These are phyloP conservation scores for Cutaneotrichosporon arboriforme DNA, from an alignment of 1,284 basidiomycete genomes.

Conservation along the genomic window DNA sequence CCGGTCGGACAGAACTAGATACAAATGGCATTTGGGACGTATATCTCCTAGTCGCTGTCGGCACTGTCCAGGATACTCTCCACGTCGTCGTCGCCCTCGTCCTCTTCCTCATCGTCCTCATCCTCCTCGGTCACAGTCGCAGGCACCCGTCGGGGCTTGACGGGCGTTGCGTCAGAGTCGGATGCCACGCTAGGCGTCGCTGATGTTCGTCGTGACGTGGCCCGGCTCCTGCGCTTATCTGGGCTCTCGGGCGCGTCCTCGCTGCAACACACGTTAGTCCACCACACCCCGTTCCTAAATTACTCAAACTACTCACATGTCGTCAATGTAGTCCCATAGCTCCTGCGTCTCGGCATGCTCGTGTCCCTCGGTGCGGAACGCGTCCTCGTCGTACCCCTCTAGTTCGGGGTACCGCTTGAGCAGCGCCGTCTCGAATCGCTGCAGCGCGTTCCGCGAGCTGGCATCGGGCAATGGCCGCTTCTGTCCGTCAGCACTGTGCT, in stretches of 20 bases:
- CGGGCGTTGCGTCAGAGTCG: constrained; percentile 16
- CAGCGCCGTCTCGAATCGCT: constrained; percentile 60
- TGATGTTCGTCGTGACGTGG: constrained; percentile 5
- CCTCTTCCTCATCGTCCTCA: constrained; percentile 18
- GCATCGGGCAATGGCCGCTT: constrained; percentile 68
- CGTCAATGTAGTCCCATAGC: constrained; percentile 43
- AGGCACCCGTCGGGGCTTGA: constrained; percentile 1
- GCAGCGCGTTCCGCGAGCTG: constrained; percentile 63
- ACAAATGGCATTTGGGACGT: neutral
- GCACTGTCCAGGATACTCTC: constrained; percentile 21
- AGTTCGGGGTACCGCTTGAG: constrained; percentile 59
- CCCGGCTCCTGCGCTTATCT: constrained; percentile 8
- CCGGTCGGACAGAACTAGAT: too few relatives aligned
- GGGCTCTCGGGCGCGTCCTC: constrained; percentile 10
- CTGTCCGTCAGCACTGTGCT: constrained; percentile 43
- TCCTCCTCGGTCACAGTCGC: constrained; percentile 13
- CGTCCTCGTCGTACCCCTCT: constrained; percentile 63
- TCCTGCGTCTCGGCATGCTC: constrained; percentile 27
- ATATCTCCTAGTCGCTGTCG: constrained; percentile 7
- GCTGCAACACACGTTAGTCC: neutral
- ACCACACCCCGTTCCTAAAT: neutral
- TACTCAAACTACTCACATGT: constrained; percentile 33
- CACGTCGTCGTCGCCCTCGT: constrained; percentile 17
- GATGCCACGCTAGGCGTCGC: constrained; percentile 3
- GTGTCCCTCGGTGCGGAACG: constrained; percentile 29